Conservation (phyloP, 2,329 filamentous ascomycete genomes). For the Coniochaeta sp. region DNA sequence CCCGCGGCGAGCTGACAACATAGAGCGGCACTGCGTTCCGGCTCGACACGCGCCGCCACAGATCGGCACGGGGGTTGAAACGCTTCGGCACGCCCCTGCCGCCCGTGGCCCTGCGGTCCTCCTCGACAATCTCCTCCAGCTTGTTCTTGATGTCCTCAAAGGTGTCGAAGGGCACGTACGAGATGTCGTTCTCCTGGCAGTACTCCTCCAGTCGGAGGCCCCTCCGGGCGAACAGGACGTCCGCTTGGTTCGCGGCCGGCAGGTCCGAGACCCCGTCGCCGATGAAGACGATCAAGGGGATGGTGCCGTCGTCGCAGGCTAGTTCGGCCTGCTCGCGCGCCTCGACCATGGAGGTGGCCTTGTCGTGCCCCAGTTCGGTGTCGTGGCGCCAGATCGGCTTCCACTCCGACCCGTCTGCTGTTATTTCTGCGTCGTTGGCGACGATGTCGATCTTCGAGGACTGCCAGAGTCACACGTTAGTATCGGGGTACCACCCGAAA, state of each 20-base stretch:
- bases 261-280: slow-evolving; percentile 64
- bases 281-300: slow-evolving; percentile 63
- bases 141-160: slow-evolving; percentile 59
- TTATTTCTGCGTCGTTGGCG: slow-evolving; percentile 58
- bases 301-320: slow-evolving; percentile 49
- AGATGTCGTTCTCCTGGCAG: slow-evolving; percentile 53
- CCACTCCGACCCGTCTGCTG: slow-evolving; percentile 50
- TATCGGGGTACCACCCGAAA: background rate
- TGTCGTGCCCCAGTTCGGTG: slow-evolving; percentile 59
- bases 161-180: slow-evolving; percentile 56
- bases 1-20: slow-evolving; percentile 33
- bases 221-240: slow-evolving; percentile 60
- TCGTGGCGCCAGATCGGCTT: slow-evolving; percentile 62
- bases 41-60: slow-evolving; percentile 54
- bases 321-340: slow-evolving; percentile 47
- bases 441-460: slow-evolving; percentile 57
- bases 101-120: slow-evolving; percentile 54
- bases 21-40: slow-evolving; percentile 31
- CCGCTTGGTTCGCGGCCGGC: slow-evolving; percentile 57
- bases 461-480: slow-evolving; percentile 13
- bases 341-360: slow-evolving; percentile 56
- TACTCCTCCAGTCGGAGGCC: slow-evolving; percentile 60
- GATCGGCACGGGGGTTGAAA: slow-evolving; percentile 55
- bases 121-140: slow-evolving; percentile 46
- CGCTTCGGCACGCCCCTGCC: slow-evolving; percentile 50